A percentile compares a stretch with the other conserved stretches of the same genome.
Evolutionary conservation across 2,329 filamentous ascomycete genomes (phyloP).

Genomic region (Cadophora gregata): DNA sequence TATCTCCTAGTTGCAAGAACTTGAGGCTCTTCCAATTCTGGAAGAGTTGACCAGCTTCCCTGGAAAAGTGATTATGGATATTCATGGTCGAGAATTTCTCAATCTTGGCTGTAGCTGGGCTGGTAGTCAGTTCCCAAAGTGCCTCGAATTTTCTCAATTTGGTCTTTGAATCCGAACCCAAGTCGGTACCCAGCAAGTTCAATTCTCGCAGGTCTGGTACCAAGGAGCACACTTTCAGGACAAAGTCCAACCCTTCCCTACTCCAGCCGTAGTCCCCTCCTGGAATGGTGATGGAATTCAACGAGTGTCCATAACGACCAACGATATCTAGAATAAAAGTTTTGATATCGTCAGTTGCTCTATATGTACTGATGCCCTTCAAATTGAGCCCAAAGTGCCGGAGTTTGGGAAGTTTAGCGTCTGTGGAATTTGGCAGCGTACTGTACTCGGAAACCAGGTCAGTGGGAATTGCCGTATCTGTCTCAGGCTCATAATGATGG

Average conservation of each 20-base stretch:
- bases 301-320: not conserved
- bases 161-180: not conserved
- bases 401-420: conserved; percentile 10
- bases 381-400: conserved; percentile 23
- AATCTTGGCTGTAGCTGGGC: conserved; percentile 18
- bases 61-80: conserved; percentile 16
- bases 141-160: conserved; percentile 15
- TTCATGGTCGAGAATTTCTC: conserved; percentile 21
- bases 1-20: conserved; percentile 25
- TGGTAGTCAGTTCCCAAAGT: conserved; percentile 10
- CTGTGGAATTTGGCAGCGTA: not conserved
- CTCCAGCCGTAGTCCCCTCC: not conserved
- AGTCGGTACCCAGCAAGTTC: not conserved
- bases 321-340: conserved; percentile 4
- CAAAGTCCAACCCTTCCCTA: conserved; percentile 10
- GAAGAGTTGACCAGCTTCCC: conserved; percentile 21
- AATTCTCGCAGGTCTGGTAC: conserved; percentile 13
- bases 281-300: conserved; percentile 22
- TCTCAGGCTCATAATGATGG: too few relatives aligned
- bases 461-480: not conserved
- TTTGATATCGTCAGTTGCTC: not conserved
- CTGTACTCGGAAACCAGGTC: not conserved
- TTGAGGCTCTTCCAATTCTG: conserved; percentile 25
- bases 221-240: conserved; percentile 15
- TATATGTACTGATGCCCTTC: not conserved